Percentiles rank a stretch among this genome's conserved stretches.
phyloP scores from a whole-genome alignment of 257 asterid genomes.

The Perilla frutescens region DNA sequence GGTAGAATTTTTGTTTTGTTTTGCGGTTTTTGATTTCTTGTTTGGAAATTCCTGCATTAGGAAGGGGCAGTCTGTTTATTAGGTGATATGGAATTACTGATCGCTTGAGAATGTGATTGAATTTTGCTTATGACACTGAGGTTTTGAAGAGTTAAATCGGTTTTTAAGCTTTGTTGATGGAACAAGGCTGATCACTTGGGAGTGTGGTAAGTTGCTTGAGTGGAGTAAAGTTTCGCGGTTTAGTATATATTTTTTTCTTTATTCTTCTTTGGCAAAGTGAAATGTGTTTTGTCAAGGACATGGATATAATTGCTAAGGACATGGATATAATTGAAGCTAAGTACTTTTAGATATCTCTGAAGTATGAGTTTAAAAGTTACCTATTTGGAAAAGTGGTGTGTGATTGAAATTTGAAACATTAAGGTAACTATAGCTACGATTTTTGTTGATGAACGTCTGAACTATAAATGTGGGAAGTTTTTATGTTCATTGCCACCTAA shows the following conservation, averaged over 20 bases:
- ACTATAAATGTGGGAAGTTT: background rate
- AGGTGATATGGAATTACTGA: background rate
- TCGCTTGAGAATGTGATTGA: background rate
- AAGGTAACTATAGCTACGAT: background rate
- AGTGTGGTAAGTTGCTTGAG: background rate
- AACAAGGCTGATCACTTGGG: background rate
- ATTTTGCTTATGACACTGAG: background rate
- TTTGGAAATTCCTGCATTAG: slow-evolving; percentile 1
- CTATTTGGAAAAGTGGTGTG: background rate
- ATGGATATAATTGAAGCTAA: slow-evolving; percentile 3
- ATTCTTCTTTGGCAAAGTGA: background rate
- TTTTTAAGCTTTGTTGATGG: background rate
- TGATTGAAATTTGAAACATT: background rate
- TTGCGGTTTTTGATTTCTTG: background rate
- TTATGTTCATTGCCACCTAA: background rate
- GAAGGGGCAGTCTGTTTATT: background rate
- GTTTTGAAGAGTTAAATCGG: background rate
- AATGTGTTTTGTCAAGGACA: background rate
- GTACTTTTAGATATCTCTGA: background rate
- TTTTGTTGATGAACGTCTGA: background rate
- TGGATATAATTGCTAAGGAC: background rate
- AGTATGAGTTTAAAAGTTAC: background rate
- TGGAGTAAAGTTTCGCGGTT: background rate
- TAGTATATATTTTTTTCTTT: background rate
- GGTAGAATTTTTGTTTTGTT: slow-evolving; percentile 45